Base-by-base conservation (phyloP, 345 rosid genomes). In the Streptanthus diversifolius region DNA sequence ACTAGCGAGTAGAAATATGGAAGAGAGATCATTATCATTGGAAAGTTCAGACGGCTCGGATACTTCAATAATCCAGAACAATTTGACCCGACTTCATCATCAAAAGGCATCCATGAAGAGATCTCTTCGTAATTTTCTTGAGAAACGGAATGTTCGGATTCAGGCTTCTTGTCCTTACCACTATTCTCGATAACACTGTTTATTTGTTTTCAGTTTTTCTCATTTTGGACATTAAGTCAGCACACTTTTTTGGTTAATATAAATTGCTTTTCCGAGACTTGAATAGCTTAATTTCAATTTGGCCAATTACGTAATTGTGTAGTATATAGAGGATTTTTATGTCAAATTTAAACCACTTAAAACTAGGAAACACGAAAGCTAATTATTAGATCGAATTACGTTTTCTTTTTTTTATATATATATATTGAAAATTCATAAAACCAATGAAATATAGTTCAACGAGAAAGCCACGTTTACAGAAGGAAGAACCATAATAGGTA, bases 81-180 rank as follows among this genome's bases (percentile, higher is more conserved):
- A 14, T 18, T 29, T 39, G 43, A 61, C 17, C 17, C 18, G 22
- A 13, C 0, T 39, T 37, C 17, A 62, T 9, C 43, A 30, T 8
- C 76, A 71, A 40, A 71, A 62, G 43, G 62, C 52, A 3, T 71
- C 76, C 5, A 71, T 71, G 76, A 71, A 27, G 35, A 62, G 76
- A 29, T 71, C 76, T 39, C 76, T 71, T 51, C 69, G 35, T n/a
- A 49, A 8, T 51, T 71, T 71, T 71, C 76, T 71, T 39, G 62
- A 71, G 25, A 71, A 71, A 39, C 43, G 76, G 21, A 62, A 51
- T 61, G 44, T 52, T 71, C 53, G 68, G 61, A 61, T 39, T 51
- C 75, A 61, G 22, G 68, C 75, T 12, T 25, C 75, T 51, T 49
- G 33, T 8, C 75, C 75, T 37, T 71, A 61, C 33, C 22, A 71